A percentile compares a stretch with the other conserved stretches of the same genome.
These are phyloP conservation scores for Atkinsonella texensis DNA, from an alignment of 2,329 filamentous ascomycete genomes.

Conservation along the genomic window DNA sequence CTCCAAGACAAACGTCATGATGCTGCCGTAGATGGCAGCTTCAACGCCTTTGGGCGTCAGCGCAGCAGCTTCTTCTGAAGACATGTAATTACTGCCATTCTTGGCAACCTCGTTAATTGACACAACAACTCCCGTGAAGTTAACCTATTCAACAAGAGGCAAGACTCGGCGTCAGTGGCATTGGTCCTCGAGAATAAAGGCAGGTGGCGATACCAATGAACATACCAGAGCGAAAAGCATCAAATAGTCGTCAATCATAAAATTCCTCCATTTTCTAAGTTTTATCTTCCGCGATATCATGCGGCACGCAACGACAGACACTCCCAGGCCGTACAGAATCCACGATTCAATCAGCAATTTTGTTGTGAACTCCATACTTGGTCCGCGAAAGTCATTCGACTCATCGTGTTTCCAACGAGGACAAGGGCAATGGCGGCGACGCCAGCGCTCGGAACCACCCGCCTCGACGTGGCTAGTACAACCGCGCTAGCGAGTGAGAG, in stretches of 20 bases:
- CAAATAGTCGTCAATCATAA: conserved; percentile 45
- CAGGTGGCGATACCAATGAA: conserved; percentile 4
- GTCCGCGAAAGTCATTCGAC: not conserved
- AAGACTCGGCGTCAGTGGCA: not conserved
- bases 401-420: not conserved
- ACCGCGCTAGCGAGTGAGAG: not conserved
- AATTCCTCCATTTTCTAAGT: conserved; percentile 31
- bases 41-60: conserved; percentile 33
- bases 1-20: conserved; percentile 40
- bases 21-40: conserved; percentile 37
- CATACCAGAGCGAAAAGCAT: conserved; percentile 37
- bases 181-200: not conserved
- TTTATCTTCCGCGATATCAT: conserved; percentile 21
- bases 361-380: conserved; percentile 15
- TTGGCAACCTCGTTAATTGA: conserved; percentile 29
- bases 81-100: conserved; percentile 33
- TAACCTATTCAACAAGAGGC: conserved; percentile 2
- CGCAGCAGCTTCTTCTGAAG: conserved; percentile 20
- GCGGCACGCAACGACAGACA: conserved; percentile 14
- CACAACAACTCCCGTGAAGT: conserved; percentile 27
- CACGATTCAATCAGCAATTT: conserved; percentile 18
- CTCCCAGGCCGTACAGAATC: conserved; percentile 16
- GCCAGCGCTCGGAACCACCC: not conserved
- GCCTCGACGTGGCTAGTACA: not conserved
- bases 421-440: not conserved